Evolutionary conservation across 225 moss, liverwort and hornwort species (phyloP).

Genomic region (Bryum argenteum): DNA sequence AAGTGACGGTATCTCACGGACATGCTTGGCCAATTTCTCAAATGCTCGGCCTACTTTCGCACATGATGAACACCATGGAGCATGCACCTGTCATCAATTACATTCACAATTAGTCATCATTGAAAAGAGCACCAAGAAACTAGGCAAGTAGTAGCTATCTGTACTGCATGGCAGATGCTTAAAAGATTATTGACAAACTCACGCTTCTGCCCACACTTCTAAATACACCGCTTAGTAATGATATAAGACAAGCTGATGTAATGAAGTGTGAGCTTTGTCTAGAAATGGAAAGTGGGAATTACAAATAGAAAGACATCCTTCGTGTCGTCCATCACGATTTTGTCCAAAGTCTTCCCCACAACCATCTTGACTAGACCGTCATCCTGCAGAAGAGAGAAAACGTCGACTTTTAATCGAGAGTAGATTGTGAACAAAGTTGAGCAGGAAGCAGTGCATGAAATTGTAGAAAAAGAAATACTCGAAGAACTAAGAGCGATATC

Average conservation of each 20-base stretch:
- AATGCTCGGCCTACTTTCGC: slow-evolving; percentile 60
- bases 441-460: background rate
- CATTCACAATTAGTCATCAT: slow-evolving; percentile 15
- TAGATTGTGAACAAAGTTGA: background rate
- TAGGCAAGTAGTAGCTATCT: background rate
- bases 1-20: slow-evolving; percentile 54
- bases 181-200: background rate
- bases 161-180: slow-evolving; percentile 10
- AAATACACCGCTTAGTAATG: background rate
- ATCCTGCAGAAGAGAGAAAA: slow-evolving; percentile 43
- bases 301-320: slow-evolving; percentile 73
- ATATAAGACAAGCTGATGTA: background rate
- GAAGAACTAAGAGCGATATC: background rate
- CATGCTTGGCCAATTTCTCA: slow-evolving; percentile 64
- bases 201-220: background rate
- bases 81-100: slow-evolving; percentile 55
- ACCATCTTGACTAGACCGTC: slow-evolving; percentile 62
- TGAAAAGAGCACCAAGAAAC: background rate
- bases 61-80: slow-evolving; percentile 70
- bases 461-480: background rate
- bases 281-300: slow-evolving; percentile 14
- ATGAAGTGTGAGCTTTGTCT: background rate
- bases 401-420: background rate
- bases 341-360: slow-evolving; percentile 75
- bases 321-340: slow-evolving; percentile 65